Percentiles rank a stretch among this genome's conserved stretches.
Conservation (phyloP, 1,139 yeast species). For the Scheffersomyces lignicola region DNA sequence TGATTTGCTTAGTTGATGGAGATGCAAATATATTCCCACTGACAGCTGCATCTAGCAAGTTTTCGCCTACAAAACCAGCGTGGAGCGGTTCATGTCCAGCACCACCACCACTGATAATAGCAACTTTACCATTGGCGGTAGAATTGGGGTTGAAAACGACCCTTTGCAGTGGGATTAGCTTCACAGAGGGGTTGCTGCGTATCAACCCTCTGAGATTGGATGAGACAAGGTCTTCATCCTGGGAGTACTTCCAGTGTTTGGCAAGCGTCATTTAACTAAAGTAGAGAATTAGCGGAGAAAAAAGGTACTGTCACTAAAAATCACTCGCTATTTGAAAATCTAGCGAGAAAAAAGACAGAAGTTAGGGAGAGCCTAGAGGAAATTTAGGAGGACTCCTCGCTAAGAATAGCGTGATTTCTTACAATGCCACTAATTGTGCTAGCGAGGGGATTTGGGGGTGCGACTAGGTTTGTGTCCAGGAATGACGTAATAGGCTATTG, state of each 20-base stretch:
- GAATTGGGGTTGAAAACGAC: slow-evolving; percentile 54
- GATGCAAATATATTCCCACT: slow-evolving; percentile 89
- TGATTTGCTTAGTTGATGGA: slow-evolving; percentile 85
- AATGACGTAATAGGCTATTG: too few relatives aligned
- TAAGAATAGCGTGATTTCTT: background rate
- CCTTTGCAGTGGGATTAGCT: slow-evolving; percentile 64
- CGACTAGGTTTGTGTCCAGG: background rate
- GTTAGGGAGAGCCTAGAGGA: background rate
- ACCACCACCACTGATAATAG: slow-evolving; percentile 88
- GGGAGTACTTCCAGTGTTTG: slow-evolving; percentile 54
- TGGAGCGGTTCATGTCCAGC: slow-evolving; percentile 96
- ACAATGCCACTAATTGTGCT: background rate
- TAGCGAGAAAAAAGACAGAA: background rate
- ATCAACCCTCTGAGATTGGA: slow-evolving; percentile 68
- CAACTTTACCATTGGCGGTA: slow-evolving; percentile 51
- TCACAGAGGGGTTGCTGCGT: slow-evolving; percentile 64
- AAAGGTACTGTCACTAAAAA: background rate
- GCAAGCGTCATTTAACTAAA: slow-evolving; percentile 21
- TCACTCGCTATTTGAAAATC: too few relatives aligned
- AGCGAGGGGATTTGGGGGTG: background rate
- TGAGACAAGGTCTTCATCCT: slow-evolving; percentile 58
- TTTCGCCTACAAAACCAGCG: slow-evolving; percentile 86
- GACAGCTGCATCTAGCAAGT: slow-evolving; percentile 82
- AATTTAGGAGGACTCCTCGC: background rate
- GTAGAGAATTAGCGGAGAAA: background rate